A percentile compares a stretch with the other conserved stretches of the same genome.
Evolutionary conservation across 805 yeast genomes (phyloP).

Genomic region (Starmerella scarabaei): DNA sequence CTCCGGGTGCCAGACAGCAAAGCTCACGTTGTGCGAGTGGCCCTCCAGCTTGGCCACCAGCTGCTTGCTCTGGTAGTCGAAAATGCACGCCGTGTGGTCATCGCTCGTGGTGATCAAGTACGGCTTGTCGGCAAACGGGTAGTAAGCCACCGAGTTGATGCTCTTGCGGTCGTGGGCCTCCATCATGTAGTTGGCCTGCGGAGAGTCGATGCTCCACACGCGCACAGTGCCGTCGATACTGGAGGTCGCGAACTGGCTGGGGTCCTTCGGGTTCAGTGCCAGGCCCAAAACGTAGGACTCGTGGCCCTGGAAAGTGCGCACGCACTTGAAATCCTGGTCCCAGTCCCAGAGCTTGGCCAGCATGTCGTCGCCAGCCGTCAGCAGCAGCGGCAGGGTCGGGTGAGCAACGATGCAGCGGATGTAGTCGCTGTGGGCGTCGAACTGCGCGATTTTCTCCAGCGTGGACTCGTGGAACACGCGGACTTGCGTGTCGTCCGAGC

Average conservation of each 20-base stretch:
- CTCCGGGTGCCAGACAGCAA: constrained; percentile 97
- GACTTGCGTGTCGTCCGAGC: constrained; percentile 88
- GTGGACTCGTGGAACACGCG: constrained; percentile 93
- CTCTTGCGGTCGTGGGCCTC: constrained; percentile 87
- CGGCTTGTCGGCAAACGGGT: constrained; percentile 95
- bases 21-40: constrained; percentile 86
- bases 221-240: constrained; percentile 93
- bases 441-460: constrained; percentile 84
- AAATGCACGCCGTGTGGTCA: constrained; percentile 74
- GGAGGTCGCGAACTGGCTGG: constrained; percentile 94
- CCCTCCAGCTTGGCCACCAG: constrained; percentile 91
- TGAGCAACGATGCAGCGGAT: constrained; percentile 88
- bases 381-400: constrained; percentile 78
- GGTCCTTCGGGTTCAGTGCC: constrained; percentile 93
- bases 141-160: constrained; percentile 90
- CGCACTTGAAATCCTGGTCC: constrained; percentile 85
- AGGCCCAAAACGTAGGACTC: constrained; percentile 89
- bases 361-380: constrained; percentile 86
- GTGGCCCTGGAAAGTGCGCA: constrained; percentile 90
- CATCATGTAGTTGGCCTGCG: constrained; percentile 80
- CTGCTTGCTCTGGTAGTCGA: constrained; percentile 97
- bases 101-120: constrained; percentile 84
- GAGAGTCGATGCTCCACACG: constrained; percentile 86
- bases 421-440: constrained; percentile 97
- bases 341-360: constrained; percentile 92